Percentiles rank a stretch among this genome's conserved stretches.
These are phyloP conservation scores for Blastobotrys muscicola DNA, from an alignment of 805 yeast genomes.

Conservation along the genomic window DNA sequence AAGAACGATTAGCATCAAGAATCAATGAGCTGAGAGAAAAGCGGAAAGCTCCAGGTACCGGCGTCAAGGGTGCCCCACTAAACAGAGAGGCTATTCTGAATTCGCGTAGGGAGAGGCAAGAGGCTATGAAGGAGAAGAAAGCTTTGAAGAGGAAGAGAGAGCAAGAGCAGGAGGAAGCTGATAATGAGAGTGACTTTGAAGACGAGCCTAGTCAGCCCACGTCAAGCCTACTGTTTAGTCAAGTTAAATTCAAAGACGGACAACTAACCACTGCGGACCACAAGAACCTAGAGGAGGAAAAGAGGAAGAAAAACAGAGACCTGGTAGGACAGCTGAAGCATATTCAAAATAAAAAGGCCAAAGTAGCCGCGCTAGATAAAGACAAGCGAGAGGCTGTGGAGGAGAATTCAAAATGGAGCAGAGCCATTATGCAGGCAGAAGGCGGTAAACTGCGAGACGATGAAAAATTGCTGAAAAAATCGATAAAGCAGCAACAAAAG, in stretches of 20 bases:
- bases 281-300: conserved; percentile 43
- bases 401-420: conserved; percentile 78
- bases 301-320: conserved; percentile 72
- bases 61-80: conserved; percentile 68
- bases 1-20: conserved; percentile 69
- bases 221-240: conserved; percentile 55
- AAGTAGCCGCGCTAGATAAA: conserved; percentile 50
- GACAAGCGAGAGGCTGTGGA: conserved; percentile 46
- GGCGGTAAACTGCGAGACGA: conserved; percentile 85
- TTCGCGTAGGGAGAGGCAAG: conserved; percentile 32
- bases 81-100: conserved; percentile 72
- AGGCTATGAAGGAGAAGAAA: conserved; percentile 27
- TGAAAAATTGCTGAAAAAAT: conserved; percentile 76
- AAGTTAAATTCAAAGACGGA: conserved; percentile 76
- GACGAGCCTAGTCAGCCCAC: conserved; percentile 27
- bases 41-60: conserved; percentile 88
- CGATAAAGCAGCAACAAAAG: conserved; percentile 74
- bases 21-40: conserved; percentile 62
- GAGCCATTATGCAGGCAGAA: conserved; percentile 75
- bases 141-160: conserved; percentile 27
- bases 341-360: conserved; percentile 64
- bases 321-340: conserved; percentile 70
- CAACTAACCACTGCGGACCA: conserved; percentile 65
- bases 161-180: conserved; percentile 29
- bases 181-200: conserved; percentile 32